These are phyloP conservation scores for Cladobotryum mycophilum DNA, from an alignment of 2,329 filamentous ascomycete genomes.

Conservation along the genomic window DNA sequence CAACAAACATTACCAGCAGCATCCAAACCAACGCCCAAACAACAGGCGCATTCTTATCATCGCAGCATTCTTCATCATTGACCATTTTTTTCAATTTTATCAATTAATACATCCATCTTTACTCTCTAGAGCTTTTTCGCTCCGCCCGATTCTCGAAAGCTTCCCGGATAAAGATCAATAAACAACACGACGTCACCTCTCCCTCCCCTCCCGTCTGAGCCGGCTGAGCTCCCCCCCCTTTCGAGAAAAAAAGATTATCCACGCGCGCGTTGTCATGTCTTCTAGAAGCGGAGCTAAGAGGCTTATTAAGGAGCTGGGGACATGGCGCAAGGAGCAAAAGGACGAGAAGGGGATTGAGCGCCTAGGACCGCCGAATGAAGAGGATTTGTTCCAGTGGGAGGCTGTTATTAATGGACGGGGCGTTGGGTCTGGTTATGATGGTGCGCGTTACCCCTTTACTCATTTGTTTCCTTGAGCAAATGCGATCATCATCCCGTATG, in stretches of 20 bases:
- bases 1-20: too few species aligned
- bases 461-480: not conserved
- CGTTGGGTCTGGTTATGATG: conserved; percentile 50
- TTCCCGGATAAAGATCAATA: too few species aligned
- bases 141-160: too few species aligned
- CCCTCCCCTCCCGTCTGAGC: not conserved
- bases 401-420: conserved; percentile 54
- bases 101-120: not conserved
- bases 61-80: not conserved
- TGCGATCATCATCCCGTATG: not conserved
- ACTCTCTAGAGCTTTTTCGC: conserved; percentile 2
- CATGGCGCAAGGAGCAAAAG: conserved; percentile 43
- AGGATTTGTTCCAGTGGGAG: conserved; percentile 53
- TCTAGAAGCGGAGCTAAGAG: conserved; percentile 48
- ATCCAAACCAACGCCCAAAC: too few species aligned
- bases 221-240: not conserved
- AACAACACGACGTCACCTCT: too few species aligned
- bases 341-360: conserved; percentile 52
- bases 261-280: conserved; percentile 16
- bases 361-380: conserved; percentile 48
- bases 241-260: not conserved
- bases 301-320: conserved; percentile 52
- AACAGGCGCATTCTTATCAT: too few species aligned
- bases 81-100: not conserved
- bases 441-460: conserved; percentile 35